Evolutionary conservation across 176 grass and related monocot species (phyloP).

Genomic region (Eleusine indica): DNA sequence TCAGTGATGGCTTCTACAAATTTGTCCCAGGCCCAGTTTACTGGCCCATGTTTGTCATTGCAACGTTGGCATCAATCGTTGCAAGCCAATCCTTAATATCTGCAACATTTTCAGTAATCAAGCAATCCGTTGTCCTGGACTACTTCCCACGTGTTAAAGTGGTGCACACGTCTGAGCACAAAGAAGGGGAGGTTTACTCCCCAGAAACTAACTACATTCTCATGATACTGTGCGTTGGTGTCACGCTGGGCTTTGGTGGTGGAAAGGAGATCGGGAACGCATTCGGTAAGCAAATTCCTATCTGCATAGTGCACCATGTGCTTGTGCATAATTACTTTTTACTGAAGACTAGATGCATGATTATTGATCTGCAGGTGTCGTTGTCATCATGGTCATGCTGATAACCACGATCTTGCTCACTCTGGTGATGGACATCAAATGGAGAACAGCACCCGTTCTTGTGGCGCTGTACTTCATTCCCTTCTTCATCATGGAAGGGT

Average conservation of each 20-base stretch:
- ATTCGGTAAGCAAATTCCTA: constrained; percentile 58
- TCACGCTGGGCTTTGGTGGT: constrained; percentile 72
- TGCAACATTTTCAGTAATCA: constrained; percentile 90
- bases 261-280: constrained; percentile 83
- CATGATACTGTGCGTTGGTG: constrained; percentile 76
- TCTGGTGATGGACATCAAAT: constrained; percentile 81
- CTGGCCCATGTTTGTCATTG: constrained; percentile 87
- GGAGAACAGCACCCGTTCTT: constrained; percentile 56
- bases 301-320: background rate
- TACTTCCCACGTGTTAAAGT: constrained; percentile 89
- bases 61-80: constrained; percentile 76
- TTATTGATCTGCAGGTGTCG: constrained; percentile 65
- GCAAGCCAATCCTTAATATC: constrained; percentile 90
- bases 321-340: background rate
- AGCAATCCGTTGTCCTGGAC: constrained; percentile 76
- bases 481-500: constrained; percentile 70
- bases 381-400: constrained; percentile 88
- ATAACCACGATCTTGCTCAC: constrained; percentile 86
- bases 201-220: constrained; percentile 90
- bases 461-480: constrained; percentile 54
- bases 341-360: constrained; percentile 8
- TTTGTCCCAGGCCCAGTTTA: constrained; percentile 71
- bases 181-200: constrained; percentile 90
- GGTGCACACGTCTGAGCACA: constrained; percentile 74
- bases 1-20: constrained; percentile 79